Conservation (phyloP, 306 rosid species). For the Vigna trinervia region DNA sequence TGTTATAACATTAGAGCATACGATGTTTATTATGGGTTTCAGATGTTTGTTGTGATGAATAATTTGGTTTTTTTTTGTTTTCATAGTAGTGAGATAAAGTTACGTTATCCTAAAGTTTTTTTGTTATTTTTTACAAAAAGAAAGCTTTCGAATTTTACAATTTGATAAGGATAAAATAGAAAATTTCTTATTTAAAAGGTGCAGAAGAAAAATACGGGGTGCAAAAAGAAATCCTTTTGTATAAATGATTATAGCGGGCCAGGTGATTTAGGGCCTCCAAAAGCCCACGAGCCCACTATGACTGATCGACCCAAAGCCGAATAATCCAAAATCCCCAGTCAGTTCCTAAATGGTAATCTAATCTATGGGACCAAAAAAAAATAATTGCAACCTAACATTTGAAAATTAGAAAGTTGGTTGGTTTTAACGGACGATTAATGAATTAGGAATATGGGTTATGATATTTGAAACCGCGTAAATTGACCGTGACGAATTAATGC, state of each 20-base stretch:
- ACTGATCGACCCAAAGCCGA: neutral
- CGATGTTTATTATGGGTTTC: constrained; percentile 3
- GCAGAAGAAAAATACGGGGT: too few relatives aligned
- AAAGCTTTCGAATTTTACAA: too few relatives aligned
- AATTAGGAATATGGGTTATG: neutral
- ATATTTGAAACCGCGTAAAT: constrained; percentile 25
- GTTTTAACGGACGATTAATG: neutral
- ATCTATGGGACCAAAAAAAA: too few relatives aligned
- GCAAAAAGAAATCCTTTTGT: too few relatives aligned
- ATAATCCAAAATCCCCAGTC: neutral
- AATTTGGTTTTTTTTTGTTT: neutral
- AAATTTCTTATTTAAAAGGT: too few relatives aligned
- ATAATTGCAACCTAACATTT: neutral
- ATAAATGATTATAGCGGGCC: neutral
- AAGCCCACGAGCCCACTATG: neutral
- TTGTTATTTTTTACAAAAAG: too few relatives aligned
- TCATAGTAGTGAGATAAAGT: too few relatives aligned
- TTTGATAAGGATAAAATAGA: too few relatives aligned
- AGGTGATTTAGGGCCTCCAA: neutral
- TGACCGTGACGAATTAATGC: neutral
- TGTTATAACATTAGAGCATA: neutral
- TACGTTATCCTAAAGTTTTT: too few relatives aligned
- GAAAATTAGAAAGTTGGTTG: neutral
- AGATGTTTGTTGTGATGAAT: constrained; percentile 25
- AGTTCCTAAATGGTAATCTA: neutral